These are phyloP conservation scores for Geranomyces michiganensis DNA, from an alignment of 192 early-diverging fungal genomes.

Conservation along the genomic window DNA sequence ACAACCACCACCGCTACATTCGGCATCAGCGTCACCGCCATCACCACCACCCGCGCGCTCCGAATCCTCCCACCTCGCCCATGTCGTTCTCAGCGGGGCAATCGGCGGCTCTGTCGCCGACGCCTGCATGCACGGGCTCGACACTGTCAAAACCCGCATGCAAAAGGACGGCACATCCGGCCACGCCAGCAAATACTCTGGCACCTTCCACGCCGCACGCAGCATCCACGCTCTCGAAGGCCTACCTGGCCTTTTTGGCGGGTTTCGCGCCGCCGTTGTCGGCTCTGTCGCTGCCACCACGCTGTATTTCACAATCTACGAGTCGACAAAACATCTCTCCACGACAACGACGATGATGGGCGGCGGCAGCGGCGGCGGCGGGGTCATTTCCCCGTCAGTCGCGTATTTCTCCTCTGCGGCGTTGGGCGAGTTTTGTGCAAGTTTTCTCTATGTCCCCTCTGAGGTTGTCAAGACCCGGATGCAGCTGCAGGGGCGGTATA, in stretches of 20 bases:
- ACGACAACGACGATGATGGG: constrained; percentile 19
- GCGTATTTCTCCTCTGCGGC: constrained; percentile 40
- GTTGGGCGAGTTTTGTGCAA: constrained; percentile 35
- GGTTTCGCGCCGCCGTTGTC: constrained; percentile 35
- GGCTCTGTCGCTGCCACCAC: constrained; percentile 41
- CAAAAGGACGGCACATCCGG: constrained; percentile 23
- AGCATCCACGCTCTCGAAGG: constrained; percentile 41
- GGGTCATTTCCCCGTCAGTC: constrained; percentile 6
- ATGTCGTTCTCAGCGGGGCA: constrained; percentile 26
- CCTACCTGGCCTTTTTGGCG: constrained; percentile 37
- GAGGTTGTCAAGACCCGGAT: constrained; percentile 85
- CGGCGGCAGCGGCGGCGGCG: no score
- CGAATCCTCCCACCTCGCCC: neutral
- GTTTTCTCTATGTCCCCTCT: constrained; percentile 41
- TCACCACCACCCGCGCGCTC: neutral
- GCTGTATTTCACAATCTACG: constrained; percentile 47
- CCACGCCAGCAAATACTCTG: constrained; percentile 17
- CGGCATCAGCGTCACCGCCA: neutral
- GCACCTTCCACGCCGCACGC: constrained; percentile 28
- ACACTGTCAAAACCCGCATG: constrained; percentile 46
- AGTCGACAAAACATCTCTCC: constrained; percentile 36
- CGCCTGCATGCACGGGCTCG: constrained; percentile 35
- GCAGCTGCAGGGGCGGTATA: constrained; percentile 83
- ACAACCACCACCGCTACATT: no score
- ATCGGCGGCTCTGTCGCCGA: constrained; percentile 37